phyloP scores from a whole-genome alignment of 2,329 filamentous ascomycete species.

The Dactylellina drechsleri region DNA sequence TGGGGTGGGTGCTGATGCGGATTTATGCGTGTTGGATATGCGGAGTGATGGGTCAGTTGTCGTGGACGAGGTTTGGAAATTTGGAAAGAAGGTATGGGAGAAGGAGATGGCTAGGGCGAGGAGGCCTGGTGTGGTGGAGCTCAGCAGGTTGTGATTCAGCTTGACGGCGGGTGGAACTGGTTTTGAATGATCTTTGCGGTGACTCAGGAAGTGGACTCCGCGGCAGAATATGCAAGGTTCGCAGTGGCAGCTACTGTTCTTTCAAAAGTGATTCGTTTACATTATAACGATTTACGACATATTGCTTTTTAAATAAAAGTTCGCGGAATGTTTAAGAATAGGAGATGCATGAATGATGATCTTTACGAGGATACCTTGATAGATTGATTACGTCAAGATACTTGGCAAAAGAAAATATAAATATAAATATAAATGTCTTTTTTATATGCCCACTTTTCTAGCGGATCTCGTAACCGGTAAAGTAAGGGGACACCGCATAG shows the following conservation, averaged over 20 bases:
- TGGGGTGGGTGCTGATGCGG: constrained; percentile 42
- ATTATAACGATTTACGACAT: background rate
- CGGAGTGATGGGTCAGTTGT: constrained; percentile 34
- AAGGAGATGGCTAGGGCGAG: constrained; percentile 12
- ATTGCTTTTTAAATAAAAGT: background rate
- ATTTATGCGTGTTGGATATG: constrained; percentile 43
- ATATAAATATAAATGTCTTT: too few species aligned
- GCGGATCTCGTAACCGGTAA: too few species aligned
- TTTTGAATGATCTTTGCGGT: too few species aligned
- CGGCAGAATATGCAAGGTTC: too few species aligned
- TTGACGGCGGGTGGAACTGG: too few species aligned
- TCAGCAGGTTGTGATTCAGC: constrained; percentile 29
- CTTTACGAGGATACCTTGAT: constrained; percentile 14
- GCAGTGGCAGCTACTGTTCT: background rate
- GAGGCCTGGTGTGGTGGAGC: constrained; percentile 35
- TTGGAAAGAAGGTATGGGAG: constrained; percentile 46
- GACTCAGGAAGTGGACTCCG: too few species aligned
- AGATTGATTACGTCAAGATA: background rate
- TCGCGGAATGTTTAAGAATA: constrained; percentile 11
- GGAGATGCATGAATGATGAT: background rate
- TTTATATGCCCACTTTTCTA: too few species aligned
- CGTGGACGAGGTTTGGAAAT: constrained; percentile 52
- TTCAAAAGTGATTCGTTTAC: background rate
- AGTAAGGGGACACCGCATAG: too few species aligned
- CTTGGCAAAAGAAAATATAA: background rate